Percentiles rank a stretch among this genome's conserved stretches.
Conservation (phyloP, 2,329 filamentous ascomycete species). For the Phialemonium atrogriseum region DNA sequence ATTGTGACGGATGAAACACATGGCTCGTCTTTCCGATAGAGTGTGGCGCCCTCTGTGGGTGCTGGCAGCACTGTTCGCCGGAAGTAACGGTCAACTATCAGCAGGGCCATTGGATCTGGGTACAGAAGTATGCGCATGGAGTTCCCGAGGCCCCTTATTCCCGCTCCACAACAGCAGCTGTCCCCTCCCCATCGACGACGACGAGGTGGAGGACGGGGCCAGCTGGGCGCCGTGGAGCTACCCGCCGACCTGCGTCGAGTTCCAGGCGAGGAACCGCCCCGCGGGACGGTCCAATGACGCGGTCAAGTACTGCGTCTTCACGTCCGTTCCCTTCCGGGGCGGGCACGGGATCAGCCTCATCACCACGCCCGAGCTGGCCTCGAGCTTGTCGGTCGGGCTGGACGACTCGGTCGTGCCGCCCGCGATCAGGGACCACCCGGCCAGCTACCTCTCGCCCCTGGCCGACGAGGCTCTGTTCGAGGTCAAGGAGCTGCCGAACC, state of each 20-base stretch:
- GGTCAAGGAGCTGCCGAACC: constrained; percentile 11
- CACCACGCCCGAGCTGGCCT: constrained; percentile 14
- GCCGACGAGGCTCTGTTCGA: constrained; percentile 5
- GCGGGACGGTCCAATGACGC: constrained; percentile 2
- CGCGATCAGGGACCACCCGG: constrained; percentile 6
- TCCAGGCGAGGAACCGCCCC: constrained; percentile 4
- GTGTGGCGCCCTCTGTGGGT: neutral
- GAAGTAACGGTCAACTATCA: too few species aligned
- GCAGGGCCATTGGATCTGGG: neutral
- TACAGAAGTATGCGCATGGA: neutral
- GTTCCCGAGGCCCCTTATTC: neutral
- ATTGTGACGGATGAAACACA: too few species aligned
- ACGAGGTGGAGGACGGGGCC: too few species aligned
- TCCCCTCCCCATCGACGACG: constrained; percentile 2
- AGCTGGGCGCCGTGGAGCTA: constrained; percentile 12
- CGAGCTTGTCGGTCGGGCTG: constrained; percentile 10
- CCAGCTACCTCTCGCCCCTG: constrained; percentile 5
- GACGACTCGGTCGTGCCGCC: constrained; percentile 13
- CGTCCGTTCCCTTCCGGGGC: constrained; percentile 11
- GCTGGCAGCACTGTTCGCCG: too few species aligned
- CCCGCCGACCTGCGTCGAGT: constrained; percentile 10
- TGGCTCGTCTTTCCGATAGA: neutral
- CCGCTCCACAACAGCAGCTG: neutral
- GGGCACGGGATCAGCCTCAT: constrained; percentile 16
- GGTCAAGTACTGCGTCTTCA: constrained; percentile 20